These are phyloP conservation scores for Carex myosuroides DNA, from an alignment of 176 grass and related monocot species.

Conservation along the genomic window DNA sequence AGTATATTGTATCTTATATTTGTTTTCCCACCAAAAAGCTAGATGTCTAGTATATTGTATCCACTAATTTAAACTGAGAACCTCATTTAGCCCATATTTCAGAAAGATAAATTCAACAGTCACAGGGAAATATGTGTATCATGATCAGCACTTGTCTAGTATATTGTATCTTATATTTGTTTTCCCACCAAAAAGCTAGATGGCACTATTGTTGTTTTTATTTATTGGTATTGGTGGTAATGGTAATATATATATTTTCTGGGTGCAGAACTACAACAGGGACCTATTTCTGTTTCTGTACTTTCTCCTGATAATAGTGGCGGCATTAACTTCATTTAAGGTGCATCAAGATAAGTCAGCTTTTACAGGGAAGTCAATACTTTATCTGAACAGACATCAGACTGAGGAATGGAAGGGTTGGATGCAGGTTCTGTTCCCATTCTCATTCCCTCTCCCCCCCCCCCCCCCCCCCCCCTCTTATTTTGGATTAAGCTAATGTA, in stretches of 20 bases:
- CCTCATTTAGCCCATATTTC: no score
- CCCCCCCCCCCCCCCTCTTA: neutral
- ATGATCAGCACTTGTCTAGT: no score
- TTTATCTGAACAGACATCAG: constrained; percentile 97
- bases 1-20: neutral
- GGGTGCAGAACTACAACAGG: constrained; percentile 78
- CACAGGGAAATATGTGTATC: no score
- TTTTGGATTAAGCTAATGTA: neutral
- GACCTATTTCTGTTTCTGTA: constrained; percentile 98
- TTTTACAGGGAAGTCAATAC: constrained; percentile 68
- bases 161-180: neutral
- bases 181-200: neutral
- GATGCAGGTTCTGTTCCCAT: constrained; percentile 76
- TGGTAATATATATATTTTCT: neutral
- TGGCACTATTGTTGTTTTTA: neutral
- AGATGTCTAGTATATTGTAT: neutral
- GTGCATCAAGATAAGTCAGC: constrained; percentile 84
- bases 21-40: neutral
- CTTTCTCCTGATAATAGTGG: constrained; percentile 91
- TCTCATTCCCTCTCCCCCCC: neutral
- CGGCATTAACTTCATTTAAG: constrained; percentile 97
- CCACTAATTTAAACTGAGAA: no score
- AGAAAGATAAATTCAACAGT: no score
- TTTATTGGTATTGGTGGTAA: neutral
- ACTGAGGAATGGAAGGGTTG: constrained; percentile 99